Conservation (phyloP, 2,329 filamentous ascomycete species). For the Phoma sp. region DNA sequence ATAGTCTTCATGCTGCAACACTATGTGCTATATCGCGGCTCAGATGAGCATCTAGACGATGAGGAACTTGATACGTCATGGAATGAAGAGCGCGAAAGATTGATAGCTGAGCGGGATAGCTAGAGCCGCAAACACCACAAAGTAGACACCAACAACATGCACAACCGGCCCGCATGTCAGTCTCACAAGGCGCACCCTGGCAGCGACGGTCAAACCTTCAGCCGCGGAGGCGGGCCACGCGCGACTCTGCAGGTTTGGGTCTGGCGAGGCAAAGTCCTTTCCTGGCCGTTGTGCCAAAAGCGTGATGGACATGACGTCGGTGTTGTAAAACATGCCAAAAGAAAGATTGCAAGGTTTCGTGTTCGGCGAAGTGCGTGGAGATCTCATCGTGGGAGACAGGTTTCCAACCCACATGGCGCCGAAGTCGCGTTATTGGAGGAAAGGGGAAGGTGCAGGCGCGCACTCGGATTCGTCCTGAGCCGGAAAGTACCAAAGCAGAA, state of each 20-base stretch:
- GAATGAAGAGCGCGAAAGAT: conserved; percentile 28
- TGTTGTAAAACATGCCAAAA: not conserved
- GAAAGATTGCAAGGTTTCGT: not conserved
- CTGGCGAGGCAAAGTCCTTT: not conserved
- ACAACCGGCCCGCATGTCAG: not conserved
- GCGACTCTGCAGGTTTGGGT: not conserved
- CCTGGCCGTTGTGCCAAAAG: not conserved
- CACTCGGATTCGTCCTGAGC: not conserved
- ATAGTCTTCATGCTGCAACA: conserved; percentile 87
- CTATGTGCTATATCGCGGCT: conserved; percentile 73
- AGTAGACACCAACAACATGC: not conserved
- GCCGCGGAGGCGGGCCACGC: not conserved
- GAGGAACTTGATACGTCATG: conserved; percentile 25
- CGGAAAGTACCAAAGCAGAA: not conserved
- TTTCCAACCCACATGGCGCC: not conserved
- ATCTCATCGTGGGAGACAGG: conserved; percentile 5
- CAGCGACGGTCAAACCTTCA: not conserved
- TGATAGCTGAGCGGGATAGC: conserved; percentile 26
- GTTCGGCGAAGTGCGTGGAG: conserved; percentile 2
- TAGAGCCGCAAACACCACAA: not conserved
- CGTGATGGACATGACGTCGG: conserved; percentile 1
- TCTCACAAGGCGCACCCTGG: not conserved
- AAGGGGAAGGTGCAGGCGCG: not conserved
- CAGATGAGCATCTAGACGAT: conserved; percentile 33
- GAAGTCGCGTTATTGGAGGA: not conserved